These are phyloP conservation scores for Ceratobasidium sp. DNA, from an alignment of 1,284 basidiomycete species.

Conservation along the genomic window DNA sequence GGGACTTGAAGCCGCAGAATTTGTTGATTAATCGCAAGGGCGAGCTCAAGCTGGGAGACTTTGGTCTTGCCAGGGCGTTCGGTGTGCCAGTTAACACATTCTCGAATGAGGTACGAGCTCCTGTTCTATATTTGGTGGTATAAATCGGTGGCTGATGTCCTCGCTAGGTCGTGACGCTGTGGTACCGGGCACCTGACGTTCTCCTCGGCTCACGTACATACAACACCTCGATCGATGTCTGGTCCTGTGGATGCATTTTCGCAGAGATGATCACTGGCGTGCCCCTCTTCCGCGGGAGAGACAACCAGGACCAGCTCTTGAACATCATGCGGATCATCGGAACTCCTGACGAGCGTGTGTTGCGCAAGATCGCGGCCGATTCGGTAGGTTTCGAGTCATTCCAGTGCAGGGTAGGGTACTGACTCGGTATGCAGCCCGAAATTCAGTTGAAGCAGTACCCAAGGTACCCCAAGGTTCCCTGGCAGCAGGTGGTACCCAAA, in stretches of 20 bases:
- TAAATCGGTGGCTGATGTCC: constrained; percentile 43
- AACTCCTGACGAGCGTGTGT: constrained; percentile 89
- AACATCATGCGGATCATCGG: constrained; percentile 99
- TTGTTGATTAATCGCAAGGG: constrained; percentile 96
- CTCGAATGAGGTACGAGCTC: constrained; percentile 82
- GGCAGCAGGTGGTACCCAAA: constrained; percentile 90
- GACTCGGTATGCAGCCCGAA: constrained; percentile 74
- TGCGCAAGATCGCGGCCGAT: constrained; percentile 91
- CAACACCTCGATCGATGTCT: constrained; percentile 98
- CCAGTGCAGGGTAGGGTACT: neutral
- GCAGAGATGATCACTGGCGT: constrained; percentile 99
- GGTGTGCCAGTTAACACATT: constrained; percentile 97
- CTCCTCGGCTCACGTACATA: constrained; percentile 97
- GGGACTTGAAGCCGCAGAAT: constrained; percentile 98
- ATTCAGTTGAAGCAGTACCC: constrained; percentile 89
- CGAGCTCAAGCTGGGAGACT: constrained; percentile 97
- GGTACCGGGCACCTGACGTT: constrained; percentile 99
- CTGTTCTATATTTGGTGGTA: neutral
- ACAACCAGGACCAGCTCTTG: constrained; percentile 97
- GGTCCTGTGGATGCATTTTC: constrained; percentile 99
- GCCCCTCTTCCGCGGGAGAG: constrained; percentile 95
- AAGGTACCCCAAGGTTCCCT: constrained; percentile 90
- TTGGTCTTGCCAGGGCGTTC: constrained; percentile 93
- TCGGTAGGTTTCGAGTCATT: constrained; percentile 68
- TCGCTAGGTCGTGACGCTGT: constrained; percentile 91